Evolutionary conservation across 2,329 filamentous ascomycete species (phyloP).

Genomic region (Shiraia sp.): DNA sequence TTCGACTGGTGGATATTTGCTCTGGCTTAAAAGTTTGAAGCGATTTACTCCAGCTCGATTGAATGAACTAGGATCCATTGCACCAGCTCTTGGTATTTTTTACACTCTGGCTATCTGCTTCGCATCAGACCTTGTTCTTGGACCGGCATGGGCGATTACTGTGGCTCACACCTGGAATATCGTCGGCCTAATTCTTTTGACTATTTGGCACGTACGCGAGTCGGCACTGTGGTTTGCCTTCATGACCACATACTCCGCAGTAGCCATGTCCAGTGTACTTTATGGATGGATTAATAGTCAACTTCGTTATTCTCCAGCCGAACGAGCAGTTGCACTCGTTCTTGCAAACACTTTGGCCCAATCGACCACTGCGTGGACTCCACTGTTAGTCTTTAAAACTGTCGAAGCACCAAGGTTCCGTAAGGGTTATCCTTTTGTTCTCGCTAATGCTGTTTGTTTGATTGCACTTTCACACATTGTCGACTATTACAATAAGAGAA

Average conservation of each 20-base stretch:
- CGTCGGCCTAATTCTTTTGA: slow-evolving; percentile 57
- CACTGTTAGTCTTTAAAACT: slow-evolving; percentile 56
- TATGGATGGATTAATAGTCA: slow-evolving; percentile 61
- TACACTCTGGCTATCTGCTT: slow-evolving; percentile 61
- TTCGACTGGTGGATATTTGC: slow-evolving; percentile 55
- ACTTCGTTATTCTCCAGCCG: slow-evolving; percentile 51
- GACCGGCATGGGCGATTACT: slow-evolving; percentile 61
- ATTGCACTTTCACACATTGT: slow-evolving; percentile 32
- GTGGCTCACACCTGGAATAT: slow-evolving; percentile 56
- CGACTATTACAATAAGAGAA: slow-evolving; percentile 14
- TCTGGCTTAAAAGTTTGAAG: slow-evolving; percentile 62
- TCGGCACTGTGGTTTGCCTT: slow-evolving; percentile 59
- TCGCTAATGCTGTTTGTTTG: slow-evolving; percentile 45
- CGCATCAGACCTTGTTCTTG: slow-evolving; percentile 57
- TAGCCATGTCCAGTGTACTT: slow-evolving; percentile 59
- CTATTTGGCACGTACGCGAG: slow-evolving; percentile 61
- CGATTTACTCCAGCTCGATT: slow-evolving; percentile 53
- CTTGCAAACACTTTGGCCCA: slow-evolving; percentile 59
- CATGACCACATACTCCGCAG: slow-evolving; percentile 53
- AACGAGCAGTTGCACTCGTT: slow-evolving; percentile 56
- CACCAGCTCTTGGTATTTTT: slow-evolving; percentile 61
- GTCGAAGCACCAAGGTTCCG: slow-evolving; percentile 49
- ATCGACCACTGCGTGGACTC: slow-evolving; percentile 61
- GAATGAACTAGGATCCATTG: slow-evolving; percentile 58
- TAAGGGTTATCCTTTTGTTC: slow-evolving; percentile 50